Conservation (phyloP, 2,329 filamentous ascomycete genomes). For the Rugonectria rugulosa region DNA sequence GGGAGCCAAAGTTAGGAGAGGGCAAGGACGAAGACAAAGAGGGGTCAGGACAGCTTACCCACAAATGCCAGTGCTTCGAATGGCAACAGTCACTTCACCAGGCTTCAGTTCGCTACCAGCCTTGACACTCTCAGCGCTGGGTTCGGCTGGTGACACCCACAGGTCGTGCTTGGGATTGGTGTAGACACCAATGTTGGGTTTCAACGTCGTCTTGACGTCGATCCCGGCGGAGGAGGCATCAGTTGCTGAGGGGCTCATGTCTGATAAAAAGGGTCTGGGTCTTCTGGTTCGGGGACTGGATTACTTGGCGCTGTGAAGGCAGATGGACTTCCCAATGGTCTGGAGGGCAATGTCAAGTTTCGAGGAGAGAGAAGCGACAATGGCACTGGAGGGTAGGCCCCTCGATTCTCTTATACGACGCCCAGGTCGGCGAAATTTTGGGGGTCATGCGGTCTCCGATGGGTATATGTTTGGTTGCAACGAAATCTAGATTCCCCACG, state of each 20-base stretch:
- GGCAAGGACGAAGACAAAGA: constrained; percentile 1
- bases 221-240: constrained; percentile 35
- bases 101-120: constrained; percentile 73
- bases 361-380: constrained; percentile 23
- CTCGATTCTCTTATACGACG: constrained; percentile 33
- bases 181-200: constrained; percentile 94
- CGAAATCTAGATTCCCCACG: constrained; percentile 40
- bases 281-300: constrained; percentile 18
- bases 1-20: constrained; percentile 10
- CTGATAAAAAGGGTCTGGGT: constrained; percentile 21
- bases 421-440: constrained; percentile 35
- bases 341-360: constrained; percentile 18
- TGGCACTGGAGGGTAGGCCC: constrained; percentile 24
- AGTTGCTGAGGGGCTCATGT: constrained; percentile 47
- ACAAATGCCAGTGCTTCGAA: constrained; percentile 96
- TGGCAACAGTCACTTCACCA: constrained; percentile 86
- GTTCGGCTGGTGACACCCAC: constrained; percentile 83
- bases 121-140: constrained; percentile 77
- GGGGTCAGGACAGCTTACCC: constrained; percentile 62
- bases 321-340: constrained; percentile 12
- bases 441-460: constrained; percentile 40
- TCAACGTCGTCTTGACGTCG: constrained; percentile 49
- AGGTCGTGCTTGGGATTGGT: constrained; percentile 93
- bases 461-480: constrained; percentile 39
- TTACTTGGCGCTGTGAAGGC: constrained; percentile 15